Evolutionary conservation across 2,329 filamentous ascomycete genomes (phyloP).

Genomic region (Cercospora sp.): DNA sequence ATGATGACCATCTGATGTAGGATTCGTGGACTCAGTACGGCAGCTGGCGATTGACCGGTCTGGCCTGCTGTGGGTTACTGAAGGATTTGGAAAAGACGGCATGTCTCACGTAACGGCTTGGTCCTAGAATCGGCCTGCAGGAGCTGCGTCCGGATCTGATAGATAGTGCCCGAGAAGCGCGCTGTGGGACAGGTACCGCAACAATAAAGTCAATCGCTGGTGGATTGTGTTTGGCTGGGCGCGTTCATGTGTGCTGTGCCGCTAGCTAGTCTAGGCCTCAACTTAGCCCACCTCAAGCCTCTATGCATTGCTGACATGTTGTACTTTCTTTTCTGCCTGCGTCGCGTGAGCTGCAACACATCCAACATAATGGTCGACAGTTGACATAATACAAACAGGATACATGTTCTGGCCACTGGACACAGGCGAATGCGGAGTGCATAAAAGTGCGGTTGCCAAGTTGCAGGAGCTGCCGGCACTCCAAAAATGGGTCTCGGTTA

Average conservation of each 20-base stretch:
- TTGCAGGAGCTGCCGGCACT: neutral
- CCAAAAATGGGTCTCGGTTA: constrained; percentile 1
- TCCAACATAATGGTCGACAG: neutral
- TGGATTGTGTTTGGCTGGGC: neutral
- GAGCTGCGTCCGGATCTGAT: neutral
- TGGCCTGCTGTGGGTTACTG: neutral
- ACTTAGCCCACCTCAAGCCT: neutral
- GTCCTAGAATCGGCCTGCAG: neutral
- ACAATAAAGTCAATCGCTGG: neutral
- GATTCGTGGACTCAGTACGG: neutral
- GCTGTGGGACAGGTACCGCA: neutral
- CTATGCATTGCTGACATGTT: neutral
- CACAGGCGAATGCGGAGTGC: neutral
- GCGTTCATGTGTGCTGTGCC: neutral
- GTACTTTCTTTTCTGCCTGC: neutral
- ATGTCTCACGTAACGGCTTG: neutral
- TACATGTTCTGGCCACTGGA: neutral
- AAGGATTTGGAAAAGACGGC: neutral
- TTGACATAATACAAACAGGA: neutral
- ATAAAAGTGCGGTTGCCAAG: neutral
- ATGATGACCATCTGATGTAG: neutral
- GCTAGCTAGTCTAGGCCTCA: neutral
- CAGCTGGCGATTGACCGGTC: neutral
- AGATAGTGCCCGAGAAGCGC: neutral
- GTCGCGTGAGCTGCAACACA: neutral